Base-by-base conservation (phyloP, 148 eudicot species). In the Polygonum aviculare region DNA sequence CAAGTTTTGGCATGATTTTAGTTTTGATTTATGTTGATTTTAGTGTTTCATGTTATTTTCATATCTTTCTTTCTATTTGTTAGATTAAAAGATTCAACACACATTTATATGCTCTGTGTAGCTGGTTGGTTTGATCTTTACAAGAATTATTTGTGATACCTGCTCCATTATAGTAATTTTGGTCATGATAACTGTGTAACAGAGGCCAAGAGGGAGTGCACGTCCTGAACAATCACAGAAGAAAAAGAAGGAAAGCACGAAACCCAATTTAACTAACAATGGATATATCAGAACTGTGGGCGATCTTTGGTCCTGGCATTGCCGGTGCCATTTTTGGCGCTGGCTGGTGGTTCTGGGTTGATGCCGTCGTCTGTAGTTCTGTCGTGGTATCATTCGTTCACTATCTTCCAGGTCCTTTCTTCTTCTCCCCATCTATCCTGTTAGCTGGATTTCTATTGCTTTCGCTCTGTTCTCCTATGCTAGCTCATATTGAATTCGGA, bases 301-400 rank as follows among this genome's bases (percentile, higher is more conserved):
- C 89, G 35, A 94, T 94, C 67, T 88, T 94, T 84, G 98, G 97
- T 39, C 98, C 98, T 19, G 98, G 95, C 9, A 45, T 90, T 2
- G 81, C 98, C 79, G 97, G 98, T 16, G 97, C 93, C 3, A 86
- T 94, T 2, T 91, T 94, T 90, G 98, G 98, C 45, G 84, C 95
- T 57, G 98, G 98, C 1, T 94, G 98, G 98, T 94, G 98, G 98
- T 94, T 94, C 79, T 94, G 98, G 97, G 89, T 94, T 8, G 98
- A 94, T 85, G 98, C 98, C 82, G 98, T 93, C 39, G 98, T 93
- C 57, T 93, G 98, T 78, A 91, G 94, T 67, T 75, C 94, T 67
- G 89, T 91, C 73, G 36, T 85, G 62, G 83, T 94, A 78, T 87
- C 98, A 36, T 94, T 94, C 83, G 83, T 94, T 60, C 95, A 94